Evolutionary conservation across 805 yeast species (phyloP), one percentile per base, ranked within the genome.

Genomic region (Candida lessepsii): DNA sequence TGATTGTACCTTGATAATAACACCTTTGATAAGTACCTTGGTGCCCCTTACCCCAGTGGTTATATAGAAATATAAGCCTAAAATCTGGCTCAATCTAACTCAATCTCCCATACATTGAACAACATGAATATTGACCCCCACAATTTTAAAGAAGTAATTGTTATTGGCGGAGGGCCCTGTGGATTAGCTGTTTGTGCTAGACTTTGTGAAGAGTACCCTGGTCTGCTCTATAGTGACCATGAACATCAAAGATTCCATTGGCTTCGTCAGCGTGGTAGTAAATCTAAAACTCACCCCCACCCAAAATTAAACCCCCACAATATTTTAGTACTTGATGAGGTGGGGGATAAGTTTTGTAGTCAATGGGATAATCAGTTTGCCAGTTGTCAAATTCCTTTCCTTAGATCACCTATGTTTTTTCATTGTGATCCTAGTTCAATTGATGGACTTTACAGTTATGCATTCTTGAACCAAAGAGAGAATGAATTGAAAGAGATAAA

Each of bases 101-200:
- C n/a, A n/a, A n/a, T n/a, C n/a, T n/a, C n/a, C n/a, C 7, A 10
- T 25, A 3, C 7, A 15, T 35, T 17, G 16, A 23, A n/a, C 11
- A 20, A 23, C 14, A 37, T 29, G 40, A 16, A 36, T 10, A 44
- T 52, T 17, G 41, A 28, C 9, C 37, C 39, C 13, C 49, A 49
- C 13, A 46, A 61, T 31, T 65, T 62, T 38, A 57, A 45, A 30
- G 71, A 67, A 36, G 65, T 61, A 0, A 53, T 70, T 6, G 56
- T 71, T n/a, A 57, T 71, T 16, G 76, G 76, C 8, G 74, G 73
- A 3, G 76, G 76, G 1, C 67, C 75, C 2, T 68, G 73, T 50
- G 71, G 71, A 1, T 51, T 71, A 4, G 73, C 75, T 0, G 55
- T 55, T 6, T 57, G 71, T 7, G 60, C 75, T 5, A 50, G 75